These are phyloP conservation scores for Cytospora schulzeri DNA, from an alignment of 2,329 filamentous ascomycete species.

Conservation along the genomic window DNA sequence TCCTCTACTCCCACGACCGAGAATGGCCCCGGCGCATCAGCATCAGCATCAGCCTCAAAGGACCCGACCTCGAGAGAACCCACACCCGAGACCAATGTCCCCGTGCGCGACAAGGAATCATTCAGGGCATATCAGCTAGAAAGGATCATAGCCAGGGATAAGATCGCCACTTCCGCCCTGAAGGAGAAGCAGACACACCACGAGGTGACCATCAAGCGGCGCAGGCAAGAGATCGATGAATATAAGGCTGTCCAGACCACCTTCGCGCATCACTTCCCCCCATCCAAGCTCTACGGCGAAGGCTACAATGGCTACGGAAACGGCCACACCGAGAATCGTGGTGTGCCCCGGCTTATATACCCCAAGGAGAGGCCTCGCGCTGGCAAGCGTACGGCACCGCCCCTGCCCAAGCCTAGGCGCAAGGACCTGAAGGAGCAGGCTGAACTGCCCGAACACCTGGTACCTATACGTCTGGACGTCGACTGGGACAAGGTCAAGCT, in stretches of 20 bases:
- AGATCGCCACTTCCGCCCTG: constrained; percentile 55
- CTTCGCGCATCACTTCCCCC: constrained; percentile 58
- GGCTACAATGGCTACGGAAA: constrained; percentile 93
- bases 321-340: constrained; percentile 72
- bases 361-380: constrained; percentile 74
- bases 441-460: constrained; percentile 87
- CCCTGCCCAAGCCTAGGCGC: constrained; percentile 68
- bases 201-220: constrained; percentile 61
- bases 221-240: constrained; percentile 68
- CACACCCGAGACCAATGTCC: constrained; percentile 27
- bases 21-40: constrained; percentile 27
- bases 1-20: constrained; percentile 37
- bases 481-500: constrained; percentile 95
- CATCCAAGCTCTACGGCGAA: constrained; percentile 63
- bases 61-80: constrained; percentile 34
- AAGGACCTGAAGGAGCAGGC: constrained; percentile 84
- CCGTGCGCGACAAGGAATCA: constrained; percentile 57
- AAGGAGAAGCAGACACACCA: constrained; percentile 54
- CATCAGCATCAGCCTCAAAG: constrained; percentile 15
- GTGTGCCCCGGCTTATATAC: constrained; percentile 74
- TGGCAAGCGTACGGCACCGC: constrained; percentile 73
- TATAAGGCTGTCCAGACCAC: constrained; percentile 63
- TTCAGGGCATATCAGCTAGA: constrained; percentile 57
- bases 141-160: constrained; percentile 56
- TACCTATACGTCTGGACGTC: constrained; percentile 88